Evolutionary conservation across 257 asterid species (phyloP), one percentile per base, ranked within the genome.

Genomic region (Misopates orontium): DNA sequence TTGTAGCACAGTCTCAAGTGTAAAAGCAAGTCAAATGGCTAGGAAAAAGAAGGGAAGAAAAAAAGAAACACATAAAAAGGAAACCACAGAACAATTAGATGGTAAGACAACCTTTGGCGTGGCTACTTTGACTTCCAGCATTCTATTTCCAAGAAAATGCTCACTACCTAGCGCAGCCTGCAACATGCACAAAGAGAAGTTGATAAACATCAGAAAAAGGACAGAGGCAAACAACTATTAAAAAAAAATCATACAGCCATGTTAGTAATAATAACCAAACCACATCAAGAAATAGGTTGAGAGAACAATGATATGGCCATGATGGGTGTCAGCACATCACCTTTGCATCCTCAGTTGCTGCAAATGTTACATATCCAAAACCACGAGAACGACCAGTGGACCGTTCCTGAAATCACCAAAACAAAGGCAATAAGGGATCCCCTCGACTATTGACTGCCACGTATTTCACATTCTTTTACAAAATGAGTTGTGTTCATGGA

Each of bases 381-480:
- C 99, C 99, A 36, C 99, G 95, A 63, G 99, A 94, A 51, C 96
- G 93, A 10, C 99, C 99, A 65, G 96, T 86, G 41, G 91, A 71
- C 60, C 99, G 87, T 61, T 94, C 99, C 99, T 94, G 80, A 66
- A 73, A 82, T 70, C 61, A 79, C 49, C 68, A 69, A n/a, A 52
- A 15, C 40, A 56, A 28, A 74, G 31, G 76, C 51, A 50, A 55
- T 70, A 72, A 36, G 51, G 24, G 41, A 39, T 45, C 59, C 21
- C 17, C 16, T 31, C 6, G 14, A 28, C 1, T 10, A 52, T n/a
- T 12, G 11, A 59, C 22, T 25, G 4, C 16, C 25, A 32, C 50
- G 9, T 8, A 47, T 58, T 41, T 14, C n/a, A 60, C 54, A 69
- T 53, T 42, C 52, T 55, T 51, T 64, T 49, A 51, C 62, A 6